These are phyloP conservation scores for Ramalina peruviana DNA, from an alignment of 495 filamentous ascomycete species.

Conservation along the genomic window DNA sequence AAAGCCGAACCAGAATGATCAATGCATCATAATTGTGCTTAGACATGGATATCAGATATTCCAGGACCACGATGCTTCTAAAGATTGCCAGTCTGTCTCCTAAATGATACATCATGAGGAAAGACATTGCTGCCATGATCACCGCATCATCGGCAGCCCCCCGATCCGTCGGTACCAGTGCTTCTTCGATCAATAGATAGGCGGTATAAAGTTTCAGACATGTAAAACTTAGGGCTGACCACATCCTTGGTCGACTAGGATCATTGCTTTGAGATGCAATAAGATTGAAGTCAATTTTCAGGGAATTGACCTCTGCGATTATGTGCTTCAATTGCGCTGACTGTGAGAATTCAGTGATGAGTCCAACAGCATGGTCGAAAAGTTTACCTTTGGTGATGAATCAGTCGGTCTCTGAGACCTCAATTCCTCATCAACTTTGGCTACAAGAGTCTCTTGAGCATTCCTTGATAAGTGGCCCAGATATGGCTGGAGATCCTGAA, in stretches of 20 bases:
- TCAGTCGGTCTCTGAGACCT: not conserved
- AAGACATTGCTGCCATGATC: constrained; percentile 40
- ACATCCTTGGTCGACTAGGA: constrained; percentile 16
- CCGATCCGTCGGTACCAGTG: constrained; percentile 35
- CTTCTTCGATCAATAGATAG: constrained; percentile 16
- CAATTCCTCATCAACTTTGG: not conserved
- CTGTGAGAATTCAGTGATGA: constrained; percentile 2
- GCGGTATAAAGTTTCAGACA: constrained; percentile 33
- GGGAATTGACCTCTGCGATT: constrained; percentile 35
- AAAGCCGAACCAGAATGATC: constrained; percentile 39
- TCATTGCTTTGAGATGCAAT: constrained; percentile 26
- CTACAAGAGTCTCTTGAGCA: constrained; percentile 25
- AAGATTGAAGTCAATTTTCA: constrained; percentile 45
- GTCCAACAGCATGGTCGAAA: not conserved
- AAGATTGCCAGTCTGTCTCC: constrained; percentile 29
- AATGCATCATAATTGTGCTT: constrained; percentile 45
- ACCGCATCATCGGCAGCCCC: constrained; percentile 43
- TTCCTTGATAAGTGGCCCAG: constrained; percentile 26
- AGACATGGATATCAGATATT: constrained; percentile 34
- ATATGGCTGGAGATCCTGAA: constrained; percentile 37
- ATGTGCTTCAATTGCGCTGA: constrained; percentile 2
- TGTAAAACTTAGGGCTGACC: constrained; percentile 31
- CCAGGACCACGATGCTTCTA: constrained; percentile 36
- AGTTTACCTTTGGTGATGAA: not conserved
- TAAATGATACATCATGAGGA: constrained; percentile 28